Percentiles rank a stretch among this genome's conserved stretches.
phyloP scores from a whole-genome alignment of 176 grass and related monocot genomes.

The Echinochloa phyllopogon region DNA sequence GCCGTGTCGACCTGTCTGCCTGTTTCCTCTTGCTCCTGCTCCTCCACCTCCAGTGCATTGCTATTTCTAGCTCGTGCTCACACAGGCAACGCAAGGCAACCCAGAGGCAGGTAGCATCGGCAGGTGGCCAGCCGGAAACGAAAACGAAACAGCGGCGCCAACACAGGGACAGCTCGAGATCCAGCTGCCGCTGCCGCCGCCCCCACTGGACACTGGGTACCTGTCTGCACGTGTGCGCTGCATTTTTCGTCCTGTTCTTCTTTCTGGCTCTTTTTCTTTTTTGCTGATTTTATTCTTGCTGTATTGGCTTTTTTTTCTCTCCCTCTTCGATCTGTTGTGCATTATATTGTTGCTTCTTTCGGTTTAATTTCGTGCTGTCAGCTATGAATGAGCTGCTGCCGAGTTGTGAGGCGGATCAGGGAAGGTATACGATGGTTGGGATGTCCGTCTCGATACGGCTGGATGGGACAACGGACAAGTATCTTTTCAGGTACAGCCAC shows the following conservation, averaged over 20 bases:
- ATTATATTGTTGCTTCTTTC: background rate
- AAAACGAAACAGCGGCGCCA: constrained; percentile 17
- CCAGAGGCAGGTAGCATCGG: background rate
- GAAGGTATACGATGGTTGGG: too few relatives aligned
- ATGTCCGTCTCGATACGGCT: too few relatives aligned
- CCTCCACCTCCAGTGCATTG: background rate
- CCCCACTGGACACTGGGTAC: background rate
- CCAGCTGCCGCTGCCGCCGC: constrained; percentile 29
- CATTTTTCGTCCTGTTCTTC: background rate
- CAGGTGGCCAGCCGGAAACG: background rate
- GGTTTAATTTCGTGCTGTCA: background rate
- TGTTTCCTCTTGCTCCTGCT: background rate
- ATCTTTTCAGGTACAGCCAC: too few relatives aligned
- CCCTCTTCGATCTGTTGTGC: background rate
- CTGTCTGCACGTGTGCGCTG: background rate
- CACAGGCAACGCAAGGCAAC: too few relatives aligned
- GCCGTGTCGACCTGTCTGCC: constrained; percentile 35
- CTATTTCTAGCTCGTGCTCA: background rate
- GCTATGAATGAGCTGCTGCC: too few relatives aligned
- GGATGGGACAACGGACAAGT: too few relatives aligned
- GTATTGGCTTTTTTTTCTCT: background rate
- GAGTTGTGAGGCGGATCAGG: too few relatives aligned
- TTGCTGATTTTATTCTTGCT: background rate
- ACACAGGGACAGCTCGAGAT: constrained; percentile 34
- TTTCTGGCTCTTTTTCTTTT: too few relatives aligned